Base-by-base conservation (phyloP, 129 eudicot species). In the Rutidosis leptorrhynchoides region DNA sequence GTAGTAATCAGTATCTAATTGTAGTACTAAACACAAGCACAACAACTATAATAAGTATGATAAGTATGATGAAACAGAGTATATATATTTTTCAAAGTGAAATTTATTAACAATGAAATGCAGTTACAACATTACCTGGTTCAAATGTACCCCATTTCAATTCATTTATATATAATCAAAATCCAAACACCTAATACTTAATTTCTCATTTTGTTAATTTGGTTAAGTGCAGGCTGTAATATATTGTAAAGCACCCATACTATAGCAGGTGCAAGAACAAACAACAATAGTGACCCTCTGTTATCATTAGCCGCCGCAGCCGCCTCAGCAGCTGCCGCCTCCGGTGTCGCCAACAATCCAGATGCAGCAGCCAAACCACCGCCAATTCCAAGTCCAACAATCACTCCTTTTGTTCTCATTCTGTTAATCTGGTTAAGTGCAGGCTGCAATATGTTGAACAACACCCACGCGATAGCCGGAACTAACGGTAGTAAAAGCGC, bases 191-290 rank as follows among this genome's bases (percentile, higher is more conserved):
- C 46, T 40, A 40, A 11, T 62, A 62, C 23, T 82, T 60, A 81
- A 40, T 83, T 74, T 77, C 82, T 82, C 98, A 93, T 93, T 78
- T 74, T 88, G 77, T 93, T 88, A 64, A 88, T 84, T 83, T 93
- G 98, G 81, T 93, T 93, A 81, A 88, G 79, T 76, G 98, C 98
- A 21, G 98, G 98, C 81, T 93, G 98, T 61, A 93, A 83, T 16
- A 93, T 93, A 63, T 88, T 93, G 74, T 79, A 93, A 6, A 85
- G 79, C 78, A 93, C 98, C 98, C 98, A 93, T 20, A 59, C 70
- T 62, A 93, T 82, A 23, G 98, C 98, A 12, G 98, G 98, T 8
- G 86, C 77, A 35, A 93, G 58, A 58, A 93, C 98, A 64, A 93
- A 17, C 84, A 93, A 76, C 75, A 93, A 48, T n/a, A 93, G 91